These are phyloP conservation scores for Moringa oleifera DNA, from an alignment of 345 rosid species.

Conservation along the genomic window DNA sequence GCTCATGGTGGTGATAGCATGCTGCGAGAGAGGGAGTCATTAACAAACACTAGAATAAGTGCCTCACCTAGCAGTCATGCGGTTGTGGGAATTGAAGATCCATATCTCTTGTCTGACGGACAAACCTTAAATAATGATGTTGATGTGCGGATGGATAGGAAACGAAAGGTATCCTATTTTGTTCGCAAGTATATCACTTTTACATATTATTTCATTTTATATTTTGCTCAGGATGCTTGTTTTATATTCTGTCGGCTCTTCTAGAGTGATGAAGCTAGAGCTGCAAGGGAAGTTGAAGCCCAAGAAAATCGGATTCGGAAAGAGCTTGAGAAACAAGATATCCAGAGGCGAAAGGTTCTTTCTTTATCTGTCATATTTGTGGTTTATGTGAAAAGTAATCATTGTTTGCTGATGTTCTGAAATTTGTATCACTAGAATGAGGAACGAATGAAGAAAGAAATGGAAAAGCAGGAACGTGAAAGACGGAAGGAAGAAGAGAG, in stretches of 20 bases:
- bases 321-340: conserved; percentile 76
- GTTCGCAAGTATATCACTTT: background rate
- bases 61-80: conserved; percentile 28
- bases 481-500: conserved; percentile 95
- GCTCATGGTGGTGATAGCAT: conserved; percentile 49
- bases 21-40: conserved; percentile 41
- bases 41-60: conserved; percentile 34
- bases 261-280: conserved; percentile 66
- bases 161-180: conserved; percentile 38
- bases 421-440: conserved; percentile 52
- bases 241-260: conserved; percentile 22
- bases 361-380: conserved; percentile 12
- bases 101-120: conserved; percentile 32
- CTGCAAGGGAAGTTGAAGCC: conserved; percentile 65
- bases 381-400: background rate
- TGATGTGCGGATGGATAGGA: conserved; percentile 41
- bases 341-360: conserved; percentile 66
- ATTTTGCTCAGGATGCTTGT: conserved; percentile 10
- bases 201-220: conserved; percentile 4
- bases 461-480: conserved; percentile 93
- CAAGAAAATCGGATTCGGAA: conserved; percentile 54
- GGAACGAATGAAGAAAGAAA: conserved; percentile 80
- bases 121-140: conserved; percentile 33
- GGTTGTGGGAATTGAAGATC: conserved; percentile 34
- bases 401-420: conserved; percentile 16